Percentiles rank a stretch among this genome's conserved stretches.
Evolutionary conservation across 495 filamentous ascomycete species (phyloP).

Genomic region (Barbatosphaeria neglecta): DNA sequence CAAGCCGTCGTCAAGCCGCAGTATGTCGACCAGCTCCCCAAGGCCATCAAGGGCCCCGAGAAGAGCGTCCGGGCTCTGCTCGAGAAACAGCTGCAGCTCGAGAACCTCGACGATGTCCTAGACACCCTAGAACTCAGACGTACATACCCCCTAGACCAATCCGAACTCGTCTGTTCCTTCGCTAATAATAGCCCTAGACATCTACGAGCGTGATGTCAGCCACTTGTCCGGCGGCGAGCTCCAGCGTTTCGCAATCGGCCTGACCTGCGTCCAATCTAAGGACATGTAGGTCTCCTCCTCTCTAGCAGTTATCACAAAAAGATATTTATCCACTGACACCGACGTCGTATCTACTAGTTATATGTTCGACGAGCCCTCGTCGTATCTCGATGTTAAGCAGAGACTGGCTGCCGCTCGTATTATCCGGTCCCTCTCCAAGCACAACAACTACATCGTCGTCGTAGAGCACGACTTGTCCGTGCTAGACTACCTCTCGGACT

Average conservation of each 20-base stretch:
- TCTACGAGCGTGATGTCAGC: conserved; percentile 76
- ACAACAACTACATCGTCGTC: conserved; percentile 92
- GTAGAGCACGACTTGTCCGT: conserved; percentile 98
- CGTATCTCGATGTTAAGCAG: conserved; percentile 96
- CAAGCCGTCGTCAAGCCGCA: conserved; percentile 98
- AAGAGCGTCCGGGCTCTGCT: conserved; percentile 69
- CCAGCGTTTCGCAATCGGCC: conserved; percentile 91
- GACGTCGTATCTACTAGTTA: conserved; percentile 39
- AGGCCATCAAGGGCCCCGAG: conserved; percentile 69
- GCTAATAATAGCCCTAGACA: conserved; percentile 28
- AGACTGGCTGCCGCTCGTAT: conserved; percentile 83
- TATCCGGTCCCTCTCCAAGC: conserved; percentile 76
- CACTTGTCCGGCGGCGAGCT: conserved; percentile 93
- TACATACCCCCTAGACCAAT: conserved; percentile 16
- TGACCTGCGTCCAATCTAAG: conserved; percentile 89
- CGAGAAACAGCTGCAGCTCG: conserved; percentile 57
- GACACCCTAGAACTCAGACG: conserved; percentile 48
- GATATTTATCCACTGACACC: too few species aligned
- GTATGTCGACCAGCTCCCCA: conserved; percentile 96
- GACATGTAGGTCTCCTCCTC: conserved; percentile 57
- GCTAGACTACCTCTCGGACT: conserved; percentile 95
- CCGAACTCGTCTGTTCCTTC: conserved; percentile 6
- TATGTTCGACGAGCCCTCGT: conserved; percentile 99
- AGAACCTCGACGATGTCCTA: conserved; percentile 75
- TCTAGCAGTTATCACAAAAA: background rate